Conservation (phyloP, 1,284 basidiomycete species). For the Ceratorhiza oryzae-sativae region DNA sequence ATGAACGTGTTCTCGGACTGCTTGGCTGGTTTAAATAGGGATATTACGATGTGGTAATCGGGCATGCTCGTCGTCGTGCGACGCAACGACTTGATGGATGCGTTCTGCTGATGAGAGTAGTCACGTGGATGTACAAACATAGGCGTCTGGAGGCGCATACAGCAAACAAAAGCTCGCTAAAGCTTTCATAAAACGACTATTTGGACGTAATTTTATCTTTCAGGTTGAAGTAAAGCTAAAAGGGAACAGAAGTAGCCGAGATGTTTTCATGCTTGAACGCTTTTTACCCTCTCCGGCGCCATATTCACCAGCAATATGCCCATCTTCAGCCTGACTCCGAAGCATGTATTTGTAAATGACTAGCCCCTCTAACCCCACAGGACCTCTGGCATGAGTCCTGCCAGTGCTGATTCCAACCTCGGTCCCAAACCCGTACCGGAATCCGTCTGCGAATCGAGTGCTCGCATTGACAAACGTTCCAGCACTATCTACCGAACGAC, state of each 20-base stretch:
- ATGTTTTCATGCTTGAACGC: conserved; percentile 69
- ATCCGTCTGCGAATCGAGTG: conserved; percentile 96
- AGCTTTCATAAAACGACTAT: too few relatives aligned
- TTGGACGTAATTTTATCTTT: background rate
- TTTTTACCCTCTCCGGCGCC: conserved; percentile 75
- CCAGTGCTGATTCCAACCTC: conserved; percentile 98
- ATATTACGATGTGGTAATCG: conserved; percentile 38
- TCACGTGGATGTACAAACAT: conserved; percentile 6
- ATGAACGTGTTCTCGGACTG: conserved; percentile 28
- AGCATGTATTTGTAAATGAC: conserved; percentile 96
- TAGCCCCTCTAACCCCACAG: conserved; percentile 94
- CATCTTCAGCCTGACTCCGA: conserved; percentile 70
- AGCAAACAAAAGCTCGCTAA: background rate
- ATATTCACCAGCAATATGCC: conserved; percentile 84
- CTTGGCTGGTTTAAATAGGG: conserved; percentile 31
- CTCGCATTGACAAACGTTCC: conserved; percentile 95
- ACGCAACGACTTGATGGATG: conserved; percentile 24
- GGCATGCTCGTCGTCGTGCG: conserved; percentile 39
- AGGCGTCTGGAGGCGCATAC: background rate
- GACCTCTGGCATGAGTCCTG: conserved; percentile 94
- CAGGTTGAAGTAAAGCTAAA: background rate
- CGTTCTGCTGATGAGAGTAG: background rate
- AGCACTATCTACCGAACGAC: conserved; percentile 87
- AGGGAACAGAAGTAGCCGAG: conserved; percentile 10
- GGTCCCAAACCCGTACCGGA: conserved; percentile 95